phyloP scores from a whole-genome alignment of 352 stramenopile species.

The Peronosclerospora sorghi region DNA sequence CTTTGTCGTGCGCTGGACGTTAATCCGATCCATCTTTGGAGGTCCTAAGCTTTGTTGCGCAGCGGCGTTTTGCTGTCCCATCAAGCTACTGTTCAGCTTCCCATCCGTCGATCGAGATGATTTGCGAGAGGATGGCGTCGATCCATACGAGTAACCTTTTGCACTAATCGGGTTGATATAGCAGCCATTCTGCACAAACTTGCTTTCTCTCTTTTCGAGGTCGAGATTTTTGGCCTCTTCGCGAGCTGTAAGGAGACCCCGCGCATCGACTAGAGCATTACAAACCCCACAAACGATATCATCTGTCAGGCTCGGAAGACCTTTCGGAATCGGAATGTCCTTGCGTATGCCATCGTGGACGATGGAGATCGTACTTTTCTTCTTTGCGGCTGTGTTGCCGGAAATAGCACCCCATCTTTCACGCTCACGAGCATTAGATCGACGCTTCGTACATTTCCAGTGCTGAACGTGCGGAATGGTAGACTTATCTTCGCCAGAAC shows the following conservation, averaged over 20 bases:
- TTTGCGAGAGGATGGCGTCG: conserved; percentile 13
- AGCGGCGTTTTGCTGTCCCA: conserved; percentile 11
- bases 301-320: conserved; percentile 35
- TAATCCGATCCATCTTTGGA: conserved; percentile 72
- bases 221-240: conserved; percentile 40
- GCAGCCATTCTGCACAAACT: conserved; percentile 48
- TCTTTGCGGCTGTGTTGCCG: conserved; percentile 26
- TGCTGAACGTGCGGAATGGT: conserved; percentile 46
- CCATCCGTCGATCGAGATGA: conserved; percentile 7
- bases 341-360: conserved; percentile 47
- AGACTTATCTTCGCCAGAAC: conserved; percentile 17
- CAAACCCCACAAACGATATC: conserved; percentile 53
- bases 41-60: conserved; percentile 24
- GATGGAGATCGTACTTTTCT: conserved; percentile 36
- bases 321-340: conserved; percentile 43
- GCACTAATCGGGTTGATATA: conserved; percentile 40
- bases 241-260: conserved; percentile 37
- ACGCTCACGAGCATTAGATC: conserved; percentile 21
- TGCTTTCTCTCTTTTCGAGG: conserved; percentile 48
- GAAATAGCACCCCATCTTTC: conserved; percentile 6
- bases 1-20: conserved; percentile 60
- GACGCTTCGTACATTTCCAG: conserved; percentile 69
- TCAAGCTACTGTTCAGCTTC: conserved; percentile 10
- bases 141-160: conserved; percentile 11
- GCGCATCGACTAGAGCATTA: conserved; percentile 31